Conservation (phyloP, 2,329 filamentous ascomycete genomes). For the Claviceps lovelessii region DNA sequence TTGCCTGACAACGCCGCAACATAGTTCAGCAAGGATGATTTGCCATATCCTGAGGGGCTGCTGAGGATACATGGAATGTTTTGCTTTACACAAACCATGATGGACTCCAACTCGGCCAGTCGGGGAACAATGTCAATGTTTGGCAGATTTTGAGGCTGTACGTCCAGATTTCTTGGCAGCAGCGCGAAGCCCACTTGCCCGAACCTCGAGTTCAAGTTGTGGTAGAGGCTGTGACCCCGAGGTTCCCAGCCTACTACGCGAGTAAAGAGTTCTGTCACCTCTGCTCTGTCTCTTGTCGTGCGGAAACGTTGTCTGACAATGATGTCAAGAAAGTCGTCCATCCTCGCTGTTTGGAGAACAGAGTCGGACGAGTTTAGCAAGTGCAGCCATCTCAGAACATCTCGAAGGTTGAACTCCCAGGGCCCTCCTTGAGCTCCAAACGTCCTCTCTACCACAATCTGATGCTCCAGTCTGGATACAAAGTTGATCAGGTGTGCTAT, state of each 20-base stretch:
- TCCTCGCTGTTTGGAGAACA: constrained; percentile 43
- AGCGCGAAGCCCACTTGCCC: constrained; percentile 71
- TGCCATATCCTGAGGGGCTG: constrained; percentile 73
- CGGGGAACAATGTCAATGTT: constrained; percentile 37
- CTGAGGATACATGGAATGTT: constrained; percentile 82
- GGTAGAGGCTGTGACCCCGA: constrained; percentile 50
- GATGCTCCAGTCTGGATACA: constrained; percentile 63
- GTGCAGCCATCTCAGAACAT: constrained; percentile 76
- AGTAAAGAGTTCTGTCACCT: constrained; percentile 52
- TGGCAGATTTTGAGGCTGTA: constrained; percentile 38
- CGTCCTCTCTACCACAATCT: constrained; percentile 44
- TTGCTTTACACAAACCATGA: constrained; percentile 76
- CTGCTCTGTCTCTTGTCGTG: constrained; percentile 48
- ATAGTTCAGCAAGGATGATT: constrained; percentile 65
- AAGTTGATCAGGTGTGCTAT: constrained; percentile 61
- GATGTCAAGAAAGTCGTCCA: constrained; percentile 64
- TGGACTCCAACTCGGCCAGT: constrained; percentile 64
- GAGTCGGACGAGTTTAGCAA: constrained; percentile 39
- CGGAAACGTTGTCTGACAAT: constrained; percentile 84
- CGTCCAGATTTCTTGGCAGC: constrained; percentile 43
- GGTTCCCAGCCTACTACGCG: constrained; percentile 42
- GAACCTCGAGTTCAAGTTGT: constrained; percentile 50
- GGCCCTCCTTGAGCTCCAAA: constrained; percentile 57
- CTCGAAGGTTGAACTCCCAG: constrained; percentile 92
- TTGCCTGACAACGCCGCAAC: constrained; percentile 69